A percentile compares a stretch with the other conserved stretches of the same genome.
Evolutionary conservation across 495 filamentous ascomycete genomes (phyloP).

Genomic region (Aspergillus panamensis): DNA sequence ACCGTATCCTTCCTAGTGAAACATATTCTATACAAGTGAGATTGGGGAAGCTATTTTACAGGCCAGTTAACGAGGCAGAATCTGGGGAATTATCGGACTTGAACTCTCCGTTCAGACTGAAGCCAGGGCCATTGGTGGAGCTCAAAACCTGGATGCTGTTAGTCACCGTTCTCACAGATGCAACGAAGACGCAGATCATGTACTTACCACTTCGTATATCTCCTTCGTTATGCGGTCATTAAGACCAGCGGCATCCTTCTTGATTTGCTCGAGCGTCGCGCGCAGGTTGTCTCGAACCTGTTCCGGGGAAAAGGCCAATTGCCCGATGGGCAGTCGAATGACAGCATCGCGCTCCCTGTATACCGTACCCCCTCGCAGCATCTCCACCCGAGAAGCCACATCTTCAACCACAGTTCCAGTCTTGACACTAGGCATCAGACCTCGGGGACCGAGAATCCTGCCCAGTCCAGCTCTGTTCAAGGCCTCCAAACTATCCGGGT

Average conservation of each 20-base stretch:
- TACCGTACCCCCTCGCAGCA: constrained; percentile 76
- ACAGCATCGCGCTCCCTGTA: constrained; percentile 85
- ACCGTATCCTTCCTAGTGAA: constrained; percentile 46
- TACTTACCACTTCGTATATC: constrained; percentile 78
- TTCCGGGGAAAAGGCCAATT: constrained; percentile 84
- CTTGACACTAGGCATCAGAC: constrained; percentile 89
- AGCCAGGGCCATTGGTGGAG: constrained; percentile 79
- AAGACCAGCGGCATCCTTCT: constrained; percentile 66
- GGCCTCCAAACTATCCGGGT: constrained; percentile 66
- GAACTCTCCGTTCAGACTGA: constrained; percentile 80
- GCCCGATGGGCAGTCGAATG: constrained; percentile 82
- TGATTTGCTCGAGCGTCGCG: constrained; percentile 69
- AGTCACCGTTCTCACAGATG: neutral
- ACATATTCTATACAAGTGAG: constrained; percentile 43
- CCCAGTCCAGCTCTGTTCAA: constrained; percentile 76
- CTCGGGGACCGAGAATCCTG: constrained; percentile 78
- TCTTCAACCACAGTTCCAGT: constrained; percentile 81
- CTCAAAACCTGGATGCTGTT: constrained; percentile 62
- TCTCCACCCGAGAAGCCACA: constrained; percentile 63
- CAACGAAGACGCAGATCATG: neutral
- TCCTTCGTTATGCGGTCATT: constrained; percentile 74
- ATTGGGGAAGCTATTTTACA: constrained; percentile 42
- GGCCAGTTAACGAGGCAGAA: constrained; percentile 39
- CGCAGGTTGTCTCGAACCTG: constrained; percentile 82
- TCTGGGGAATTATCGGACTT: constrained; percentile 53